Base-by-base conservation (phyloP, 2,329 filamentous ascomycete species). In the Talaromyces sp. region DNA sequence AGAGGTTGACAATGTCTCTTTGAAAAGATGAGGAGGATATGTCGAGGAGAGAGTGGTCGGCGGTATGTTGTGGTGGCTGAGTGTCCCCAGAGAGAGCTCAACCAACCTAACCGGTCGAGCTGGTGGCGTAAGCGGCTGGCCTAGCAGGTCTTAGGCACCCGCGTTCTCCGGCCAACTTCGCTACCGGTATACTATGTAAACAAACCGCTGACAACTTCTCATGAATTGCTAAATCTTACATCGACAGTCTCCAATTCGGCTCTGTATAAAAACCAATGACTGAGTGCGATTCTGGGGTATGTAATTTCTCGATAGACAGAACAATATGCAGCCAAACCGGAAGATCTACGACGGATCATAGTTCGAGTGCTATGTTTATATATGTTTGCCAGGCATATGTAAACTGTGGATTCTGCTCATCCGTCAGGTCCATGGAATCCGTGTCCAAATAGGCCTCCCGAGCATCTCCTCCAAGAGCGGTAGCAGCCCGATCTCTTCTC, bases 401-500 rank as follows among this genome's bases (percentile, higher is more conserved):
- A n/a, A 50, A 50, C n/a, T 39, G 43, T 27, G 45, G 45, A 27
- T 61, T 61, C 25, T 61, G 31, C 19, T 27, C 39, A 27, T 50
- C 27, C 4, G 43, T 61, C 43, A 61, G 4, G 8, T 50, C 43
- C 8, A 22, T 37, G 31, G 50, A 61, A 49, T 61, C 43, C 2
- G 58, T 61, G 35, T 61, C 58, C 6, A 27, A 11, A 39, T 61
- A 43, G 11, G 33, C 58, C 8, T 25, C 11, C 17, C 13, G 10
- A 37, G 17, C 22, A 15, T 37, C 31, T 22, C 7, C 31, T 22
- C 27, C 27, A 61, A 22, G 19, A 47, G 25, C 41, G 13, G 25
- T 22, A 27, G 25, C 22, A 17, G 83, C 76, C 22, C 74, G 72
- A 68, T 86, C 83, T 3, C 83, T 73, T 45, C 80, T 77, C 65